Conservation (phyloP, 331 rosid species). For the Malus hybrid region DNA sequence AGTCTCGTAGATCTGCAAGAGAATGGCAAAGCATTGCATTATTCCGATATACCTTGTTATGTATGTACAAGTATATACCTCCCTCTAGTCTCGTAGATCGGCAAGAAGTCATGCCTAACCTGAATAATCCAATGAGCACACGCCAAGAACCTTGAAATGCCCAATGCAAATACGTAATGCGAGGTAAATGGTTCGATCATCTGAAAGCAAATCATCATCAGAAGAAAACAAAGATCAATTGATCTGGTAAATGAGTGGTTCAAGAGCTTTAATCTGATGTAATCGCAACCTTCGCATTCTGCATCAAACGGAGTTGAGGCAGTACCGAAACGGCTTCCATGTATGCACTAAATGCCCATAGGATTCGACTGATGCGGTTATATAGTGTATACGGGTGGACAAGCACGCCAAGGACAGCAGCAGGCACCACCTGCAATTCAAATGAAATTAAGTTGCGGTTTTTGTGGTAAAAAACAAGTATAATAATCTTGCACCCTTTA, state of each 20-base stretch:
- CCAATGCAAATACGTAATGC: constrained; percentile 75
- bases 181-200: constrained; percentile 77
- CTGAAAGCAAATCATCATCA: constrained; percentile 23
- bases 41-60: not conserved
- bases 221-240: not conserved
- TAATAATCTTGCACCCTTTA: not conserved
- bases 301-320: constrained; percentile 72
- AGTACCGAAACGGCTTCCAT: constrained; percentile 63
- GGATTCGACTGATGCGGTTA: not conserved
- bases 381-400: constrained; percentile 24
- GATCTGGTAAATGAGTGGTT: not conserved
- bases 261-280: not conserved
- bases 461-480: not conserved
- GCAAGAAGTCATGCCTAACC: constrained; percentile 27
- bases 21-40: not conserved
- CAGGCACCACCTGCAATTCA: constrained; percentile 42
- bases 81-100: too few relatives aligned
- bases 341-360: constrained; percentile 55
- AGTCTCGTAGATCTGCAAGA: constrained; percentile 53
- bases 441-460: constrained; percentile 1
- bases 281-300: constrained; percentile 66
- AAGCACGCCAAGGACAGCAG: constrained; percentile 36
- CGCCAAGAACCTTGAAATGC: constrained; percentile 63
- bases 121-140: constrained; percentile 75
- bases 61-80: too few relatives aligned